A percentile compares a stretch with the other conserved stretches of the same genome.
These are phyloP conservation scores for Plasmodium gaboni DNA, from an alignment of 169 alveolate genomes.

Conservation along the genomic window DNA sequence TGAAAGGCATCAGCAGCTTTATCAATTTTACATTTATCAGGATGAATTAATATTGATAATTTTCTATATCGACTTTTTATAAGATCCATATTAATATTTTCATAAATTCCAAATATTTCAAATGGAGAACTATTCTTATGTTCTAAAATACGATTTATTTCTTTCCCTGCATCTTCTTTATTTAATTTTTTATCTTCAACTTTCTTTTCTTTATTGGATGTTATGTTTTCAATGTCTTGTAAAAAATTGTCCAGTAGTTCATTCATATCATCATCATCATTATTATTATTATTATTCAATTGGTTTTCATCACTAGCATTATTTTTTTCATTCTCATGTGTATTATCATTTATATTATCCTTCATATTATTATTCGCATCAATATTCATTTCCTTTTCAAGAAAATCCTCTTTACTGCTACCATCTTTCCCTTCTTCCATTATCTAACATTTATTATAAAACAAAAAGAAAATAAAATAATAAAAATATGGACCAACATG, in stretches of 20 bases:
- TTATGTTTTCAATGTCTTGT: constrained; percentile 58
- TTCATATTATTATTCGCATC: constrained; percentile 1
- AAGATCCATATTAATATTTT: constrained; percentile 63
- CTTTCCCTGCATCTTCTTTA: constrained; percentile 61
- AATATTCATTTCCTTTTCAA: constrained; percentile 8
- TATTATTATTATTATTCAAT: not conserved
- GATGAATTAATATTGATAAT: constrained; percentile 91
- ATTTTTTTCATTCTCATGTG: not conserved
- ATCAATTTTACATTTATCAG: constrained; percentile 92
- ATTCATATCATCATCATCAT: constrained; percentile 32
- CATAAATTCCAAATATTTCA: constrained; percentile 65
- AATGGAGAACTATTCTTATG: constrained; percentile 65
- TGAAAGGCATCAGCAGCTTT: constrained; percentile 93
- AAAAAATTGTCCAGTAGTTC: constrained; percentile 58
- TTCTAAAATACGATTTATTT: constrained; percentile 57
- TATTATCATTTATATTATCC: not conserved
- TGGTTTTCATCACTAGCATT: not conserved
- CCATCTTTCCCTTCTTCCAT: not conserved
- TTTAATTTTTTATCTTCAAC: constrained; percentile 26
- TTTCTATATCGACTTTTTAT: constrained; percentile 81
- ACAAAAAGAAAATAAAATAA: not conserved
- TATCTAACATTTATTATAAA: not conserved
- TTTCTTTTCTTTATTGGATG: constrained; percentile 17
- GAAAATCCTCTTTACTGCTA: not conserved
- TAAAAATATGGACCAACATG: not conserved